Evolutionary conservation across 2,329 filamentous ascomycete species (phyloP).

Genomic region (Thelonectria blattea): DNA sequence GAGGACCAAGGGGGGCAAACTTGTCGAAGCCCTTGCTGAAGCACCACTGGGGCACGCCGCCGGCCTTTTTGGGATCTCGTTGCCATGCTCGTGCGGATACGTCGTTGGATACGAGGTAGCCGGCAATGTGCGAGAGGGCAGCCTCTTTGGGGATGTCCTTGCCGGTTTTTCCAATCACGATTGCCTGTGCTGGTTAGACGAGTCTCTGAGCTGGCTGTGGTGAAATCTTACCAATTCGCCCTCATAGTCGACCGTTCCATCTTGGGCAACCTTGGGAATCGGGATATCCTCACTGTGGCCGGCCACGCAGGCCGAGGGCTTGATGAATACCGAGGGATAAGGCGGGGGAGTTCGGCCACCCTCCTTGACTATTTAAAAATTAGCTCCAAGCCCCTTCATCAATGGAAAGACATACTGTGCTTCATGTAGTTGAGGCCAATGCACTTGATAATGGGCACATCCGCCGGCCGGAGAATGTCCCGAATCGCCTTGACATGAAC

Average conservation of each 20-base stretch:
- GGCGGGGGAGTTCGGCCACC: slow-evolving; percentile 58
- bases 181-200: slow-evolving; percentile 35
- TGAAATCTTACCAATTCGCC: slow-evolving; percentile 48
- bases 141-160: slow-evolving; percentile 55
- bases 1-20: slow-evolving; percentile 60
- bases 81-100: slow-evolving; percentile 61
- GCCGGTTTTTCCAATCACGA: slow-evolving; percentile 60
- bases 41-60: slow-evolving; percentile 56
- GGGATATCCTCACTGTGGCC: slow-evolving; percentile 46
- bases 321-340: slow-evolving; percentile 58
- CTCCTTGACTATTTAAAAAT: slow-evolving; percentile 52
- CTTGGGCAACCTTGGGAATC: slow-evolving; percentile 54
- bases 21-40: slow-evolving; percentile 63
- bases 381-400: neutral
- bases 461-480: slow-evolving; percentile 39
- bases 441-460: slow-evolving; percentile 45
- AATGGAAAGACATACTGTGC: slow-evolving; percentile 38
- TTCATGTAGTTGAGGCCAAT: slow-evolving; percentile 47
- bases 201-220: fast-evolving
- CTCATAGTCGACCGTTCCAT: slow-evolving; percentile 56
- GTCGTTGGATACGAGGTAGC: slow-evolving; percentile 55
- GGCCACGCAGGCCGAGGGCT: slow-evolving; percentile 51
- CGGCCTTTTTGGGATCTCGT: slow-evolving; percentile 53
- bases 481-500: slow-evolving; percentile 41
- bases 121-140: slow-evolving; percentile 55